Percentiles rank a stretch among this genome's conserved stretches.
These are phyloP conservation scores for Betula pendula DNA, from an alignment of 306 rosid genomes.

Conservation along the genomic window DNA sequence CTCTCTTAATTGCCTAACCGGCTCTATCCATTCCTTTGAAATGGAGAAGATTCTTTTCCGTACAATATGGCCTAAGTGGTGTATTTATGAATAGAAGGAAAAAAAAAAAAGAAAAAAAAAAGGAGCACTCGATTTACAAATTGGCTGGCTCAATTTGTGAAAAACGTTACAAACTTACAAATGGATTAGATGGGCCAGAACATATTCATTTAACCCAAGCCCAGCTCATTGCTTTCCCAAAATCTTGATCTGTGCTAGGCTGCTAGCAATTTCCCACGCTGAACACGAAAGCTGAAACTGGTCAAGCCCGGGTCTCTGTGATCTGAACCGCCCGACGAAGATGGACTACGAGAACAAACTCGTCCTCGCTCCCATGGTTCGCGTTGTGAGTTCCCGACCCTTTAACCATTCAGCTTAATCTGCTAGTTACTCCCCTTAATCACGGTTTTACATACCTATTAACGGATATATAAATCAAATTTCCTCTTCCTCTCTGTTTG, in stretches of 20 bases:
- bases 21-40: too few relatives aligned
- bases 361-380: conserved; percentile 97
- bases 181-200: not conserved
- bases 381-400: conserved; percentile 65
- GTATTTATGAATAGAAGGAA: too few relatives aligned
- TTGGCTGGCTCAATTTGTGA: too few relatives aligned
- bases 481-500: not conserved
- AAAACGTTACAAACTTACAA: not conserved
- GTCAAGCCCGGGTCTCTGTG: conserved; percentile 20
- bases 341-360: conserved; percentile 82
- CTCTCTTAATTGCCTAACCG: too few relatives aligned
- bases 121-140: too few relatives aligned
- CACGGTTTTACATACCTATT: not conserved
- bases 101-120: too few relatives aligned
- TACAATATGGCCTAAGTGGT: too few relatives aligned
- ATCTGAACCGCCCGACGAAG: conserved; percentile 5
- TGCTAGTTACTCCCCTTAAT: not conserved
- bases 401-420: not conserved
- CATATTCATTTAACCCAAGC: not conserved
- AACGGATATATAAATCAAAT: not conserved
- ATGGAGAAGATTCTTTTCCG: too few relatives aligned
- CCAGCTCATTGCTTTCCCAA: not conserved
- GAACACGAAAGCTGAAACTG: conserved; percentile 6
- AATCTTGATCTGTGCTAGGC: not conserved
- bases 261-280: not conserved